phyloP scores from a whole-genome alignment of 2,329 filamentous ascomycete species.

The Sporothrix variecibatus region DNA sequence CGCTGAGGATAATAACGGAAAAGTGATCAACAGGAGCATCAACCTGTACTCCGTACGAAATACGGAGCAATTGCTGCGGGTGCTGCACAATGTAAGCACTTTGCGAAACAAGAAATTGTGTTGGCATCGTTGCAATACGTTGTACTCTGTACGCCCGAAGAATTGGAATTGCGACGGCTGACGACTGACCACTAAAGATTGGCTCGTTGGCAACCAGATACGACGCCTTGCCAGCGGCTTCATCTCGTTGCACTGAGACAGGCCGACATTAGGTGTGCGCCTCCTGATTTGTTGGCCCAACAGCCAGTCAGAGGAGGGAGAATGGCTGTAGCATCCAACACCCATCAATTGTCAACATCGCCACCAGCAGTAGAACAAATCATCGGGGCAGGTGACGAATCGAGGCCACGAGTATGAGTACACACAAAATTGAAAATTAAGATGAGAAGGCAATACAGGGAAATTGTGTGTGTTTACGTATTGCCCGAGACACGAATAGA shows the following conservation, averaged over 20 bases:
- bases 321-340: not conserved
- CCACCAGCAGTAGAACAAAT: not conserved
- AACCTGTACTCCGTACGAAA: not conserved
- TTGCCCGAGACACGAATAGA: not conserved
- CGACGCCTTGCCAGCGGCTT: not conserved
- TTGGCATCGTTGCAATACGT: not conserved
- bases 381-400: not conserved
- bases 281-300: constrained; percentile 12
- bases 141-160: not conserved
- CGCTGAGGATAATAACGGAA: not conserved
- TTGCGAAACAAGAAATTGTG: too few relatives aligned
- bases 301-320: not conserved
- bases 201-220: not conserved
- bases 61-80: not conserved
- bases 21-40: not conserved
- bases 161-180: not conserved
- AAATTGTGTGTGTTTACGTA: not conserved
- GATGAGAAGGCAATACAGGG: not conserved
- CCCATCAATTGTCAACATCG: not conserved
- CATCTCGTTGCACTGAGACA: constrained; percentile 6
- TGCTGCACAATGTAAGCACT: not conserved
- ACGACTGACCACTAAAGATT: not conserved
- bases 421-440: not conserved
- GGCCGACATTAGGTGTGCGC: not conserved
- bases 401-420: not conserved